phyloP scores from a whole-genome alignment of 768 basidiomycete genomes.

The Tricholoma furcatifolium region DNA sequence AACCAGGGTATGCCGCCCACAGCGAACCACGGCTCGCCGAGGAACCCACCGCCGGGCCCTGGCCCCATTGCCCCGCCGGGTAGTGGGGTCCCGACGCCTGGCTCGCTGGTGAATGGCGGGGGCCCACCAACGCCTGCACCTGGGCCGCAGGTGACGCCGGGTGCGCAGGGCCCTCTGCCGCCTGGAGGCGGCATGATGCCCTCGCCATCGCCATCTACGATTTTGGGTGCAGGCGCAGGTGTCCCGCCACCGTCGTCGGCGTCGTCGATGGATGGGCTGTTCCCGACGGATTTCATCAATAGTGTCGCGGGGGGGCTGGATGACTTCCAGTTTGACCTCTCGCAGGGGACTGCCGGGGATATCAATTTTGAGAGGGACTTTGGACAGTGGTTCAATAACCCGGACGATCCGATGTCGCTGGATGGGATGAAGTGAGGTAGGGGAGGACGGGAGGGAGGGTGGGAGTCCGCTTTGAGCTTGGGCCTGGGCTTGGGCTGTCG shows the following conservation, averaged over 20 bases:
- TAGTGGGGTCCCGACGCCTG: conserved; percentile 21
- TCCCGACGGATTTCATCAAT: conserved; percentile 45
- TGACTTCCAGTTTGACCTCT: conserved; percentile 39
- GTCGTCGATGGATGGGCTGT: conserved; percentile 12
- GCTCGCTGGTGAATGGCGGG: conserved; percentile 20
- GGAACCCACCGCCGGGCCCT: conserved; percentile 25
- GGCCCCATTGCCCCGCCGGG: background rate
- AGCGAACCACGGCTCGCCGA: conserved; percentile 38
- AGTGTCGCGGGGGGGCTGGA: conserved; percentile 39
- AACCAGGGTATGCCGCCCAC: conserved; percentile 25
- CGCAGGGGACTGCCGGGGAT: conserved; percentile 40
- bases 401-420: conserved; percentile 37
- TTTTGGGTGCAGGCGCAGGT: conserved; percentile 19
- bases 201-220: conserved; percentile 26
- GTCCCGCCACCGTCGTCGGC: conserved; percentile 12
- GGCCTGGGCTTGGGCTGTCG: background rate
- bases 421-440: conserved; percentile 15
- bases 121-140: conserved; percentile 30
- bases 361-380: conserved; percentile 75
- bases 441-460: background rate
- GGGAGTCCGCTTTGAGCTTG: background rate
- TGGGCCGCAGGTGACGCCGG: conserved; percentile 8
- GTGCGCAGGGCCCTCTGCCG: background rate
- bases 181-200: conserved; percentile 15
- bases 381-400: conserved; percentile 68